Conservation (phyloP, 176 grass and related monocot species). For the Raddia distichophylla region DNA sequence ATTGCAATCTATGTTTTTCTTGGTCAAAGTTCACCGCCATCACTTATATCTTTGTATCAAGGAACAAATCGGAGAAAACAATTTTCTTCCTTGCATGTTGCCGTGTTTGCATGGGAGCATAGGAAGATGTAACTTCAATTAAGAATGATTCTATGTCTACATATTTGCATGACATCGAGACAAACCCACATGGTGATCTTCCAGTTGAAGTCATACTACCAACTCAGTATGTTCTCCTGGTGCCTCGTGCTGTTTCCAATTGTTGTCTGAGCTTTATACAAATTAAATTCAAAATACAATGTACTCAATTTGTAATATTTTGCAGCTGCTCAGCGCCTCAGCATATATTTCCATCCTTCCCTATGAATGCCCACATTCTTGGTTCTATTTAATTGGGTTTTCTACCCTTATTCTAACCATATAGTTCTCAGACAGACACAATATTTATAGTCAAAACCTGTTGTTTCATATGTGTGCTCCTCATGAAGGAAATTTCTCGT, state of each 20-base stretch:
- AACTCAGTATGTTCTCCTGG: constrained; percentile 43
- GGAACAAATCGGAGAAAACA: constrained; percentile 47
- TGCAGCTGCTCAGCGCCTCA: not conserved
- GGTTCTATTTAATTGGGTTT: constrained; percentile 11
- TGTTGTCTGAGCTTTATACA: constrained; percentile 32
- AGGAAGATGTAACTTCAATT: constrained; percentile 49
- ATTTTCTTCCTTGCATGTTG: constrained; percentile 51
- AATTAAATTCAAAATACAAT: constrained; percentile 26
- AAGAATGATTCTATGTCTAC: constrained; percentile 45
- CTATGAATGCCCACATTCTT: not conserved
- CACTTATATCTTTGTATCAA: constrained; percentile 51
- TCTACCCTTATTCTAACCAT: constrained; percentile 18
- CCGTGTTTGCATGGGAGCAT: constrained; percentile 49
- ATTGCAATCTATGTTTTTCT: constrained; percentile 26
- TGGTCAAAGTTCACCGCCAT: constrained; percentile 39
- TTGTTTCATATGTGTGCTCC: constrained; percentile 12
- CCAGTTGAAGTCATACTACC: constrained; percentile 45
- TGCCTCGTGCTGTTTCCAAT: constrained; percentile 38
- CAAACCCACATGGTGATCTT: constrained; percentile 45
- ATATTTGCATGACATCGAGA: constrained; percentile 37
- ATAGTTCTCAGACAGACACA: not conserved
- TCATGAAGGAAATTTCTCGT: not conserved
- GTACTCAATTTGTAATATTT: not conserved
- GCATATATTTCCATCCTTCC: constrained; percentile 12
- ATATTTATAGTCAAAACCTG: not conserved